phyloP scores from a whole-genome alignment of 2,329 filamentous ascomycete genomes.

The Monilinia aucupariae region DNA sequence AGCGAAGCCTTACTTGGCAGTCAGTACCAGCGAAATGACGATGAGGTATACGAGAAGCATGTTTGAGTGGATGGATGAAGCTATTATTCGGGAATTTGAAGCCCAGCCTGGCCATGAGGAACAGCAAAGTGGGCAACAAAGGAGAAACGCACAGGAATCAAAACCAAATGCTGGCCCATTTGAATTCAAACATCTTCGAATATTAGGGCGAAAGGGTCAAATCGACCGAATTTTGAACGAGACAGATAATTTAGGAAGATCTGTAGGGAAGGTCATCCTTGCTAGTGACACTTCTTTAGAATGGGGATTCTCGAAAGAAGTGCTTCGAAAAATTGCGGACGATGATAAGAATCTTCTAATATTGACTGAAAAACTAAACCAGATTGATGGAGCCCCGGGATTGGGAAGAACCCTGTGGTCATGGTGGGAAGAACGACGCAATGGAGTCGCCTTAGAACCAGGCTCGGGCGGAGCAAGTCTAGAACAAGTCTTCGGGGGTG shows the following conservation, averaged over 20 bases:
- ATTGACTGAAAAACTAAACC: conserved; percentile 67
- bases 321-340: conserved; percentile 67
- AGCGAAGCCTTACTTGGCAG: conserved; percentile 72
- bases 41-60: conserved; percentile 90
- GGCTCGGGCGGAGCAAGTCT: conserved; percentile 50
- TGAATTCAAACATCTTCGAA: conserved; percentile 78
- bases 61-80: conserved; percentile 99
- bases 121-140: conserved; percentile 40
- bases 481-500: conserved; percentile 62
- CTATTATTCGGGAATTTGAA: conserved; percentile 88
- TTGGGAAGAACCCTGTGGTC: conserved; percentile 74
- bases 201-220: conserved; percentile 77
- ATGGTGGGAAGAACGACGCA: conserved; percentile 65
- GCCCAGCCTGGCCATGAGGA: conserved; percentile 43
- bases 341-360: conserved; percentile 80
- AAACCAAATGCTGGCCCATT: conserved; percentile 67
- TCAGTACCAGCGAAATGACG: conserved; percentile 78
- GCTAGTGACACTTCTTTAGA: conserved; percentile 86
- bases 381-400: conserved; percentile 30
- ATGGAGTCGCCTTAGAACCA: conserved; percentile 57
- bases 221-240: conserved; percentile 61
- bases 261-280: conserved; percentile 67
- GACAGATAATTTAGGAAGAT: conserved; percentile 40
- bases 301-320: conserved; percentile 88
- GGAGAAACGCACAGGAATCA: conserved; percentile 40